Conservation (phyloP, 2,329 filamentous ascomycete species). For the Hypoxylon sp. region DNA sequence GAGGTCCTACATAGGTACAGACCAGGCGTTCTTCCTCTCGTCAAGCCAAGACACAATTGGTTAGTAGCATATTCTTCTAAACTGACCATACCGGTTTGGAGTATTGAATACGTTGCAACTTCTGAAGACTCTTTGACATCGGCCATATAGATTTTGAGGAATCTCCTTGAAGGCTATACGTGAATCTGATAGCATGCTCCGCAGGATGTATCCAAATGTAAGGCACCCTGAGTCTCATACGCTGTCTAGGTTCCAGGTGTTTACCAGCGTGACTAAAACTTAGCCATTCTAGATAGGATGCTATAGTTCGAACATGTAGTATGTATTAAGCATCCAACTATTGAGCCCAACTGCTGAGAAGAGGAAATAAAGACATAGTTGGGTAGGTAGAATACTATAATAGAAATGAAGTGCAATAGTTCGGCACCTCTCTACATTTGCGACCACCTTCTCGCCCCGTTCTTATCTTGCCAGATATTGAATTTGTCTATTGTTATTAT, state of each 20-base stretch:
- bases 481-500: too few species aligned
- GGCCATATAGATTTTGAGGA: background rate
- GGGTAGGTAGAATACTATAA: background rate
- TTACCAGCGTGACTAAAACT: background rate
- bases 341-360: background rate
- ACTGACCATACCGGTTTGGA: background rate
- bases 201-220: background rate
- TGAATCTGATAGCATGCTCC: background rate
- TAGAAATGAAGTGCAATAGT: background rate
- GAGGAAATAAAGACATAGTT: background rate
- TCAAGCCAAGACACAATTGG: background rate
- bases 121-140: background rate
- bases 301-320: background rate
- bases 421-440: too few species aligned
- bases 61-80: background rate
- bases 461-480: too few species aligned
- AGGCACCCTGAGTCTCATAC: background rate
- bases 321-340: background rate
- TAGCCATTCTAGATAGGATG: background rate
- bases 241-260: background rate
- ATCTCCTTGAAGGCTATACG: background rate
- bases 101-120: background rate
- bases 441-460: too few species aligned
- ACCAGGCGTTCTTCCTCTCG: background rate
- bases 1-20: background rate